Base-by-base conservation (phyloP, 73 alveolate genomes). In the Diophrys appendiculata region DNA sequence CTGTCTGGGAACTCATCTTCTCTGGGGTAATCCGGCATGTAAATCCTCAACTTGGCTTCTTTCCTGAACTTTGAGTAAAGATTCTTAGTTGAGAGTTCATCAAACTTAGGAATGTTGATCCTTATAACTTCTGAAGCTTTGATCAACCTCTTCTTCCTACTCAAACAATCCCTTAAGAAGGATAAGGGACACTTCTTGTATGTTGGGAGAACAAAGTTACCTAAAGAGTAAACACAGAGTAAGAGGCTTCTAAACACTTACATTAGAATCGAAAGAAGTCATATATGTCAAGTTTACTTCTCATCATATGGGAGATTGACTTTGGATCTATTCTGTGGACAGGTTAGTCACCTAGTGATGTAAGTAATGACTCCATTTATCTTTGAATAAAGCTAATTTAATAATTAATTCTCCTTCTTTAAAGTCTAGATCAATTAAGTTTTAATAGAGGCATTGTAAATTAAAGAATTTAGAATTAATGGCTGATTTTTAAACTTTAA, bases 191-290 rank as follows among this genome's bases (percentile, higher is more conserved):
- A 60, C n/a, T 60, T 60, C 30, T 60, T 60, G 29, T 60, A 60
- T 60, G 71, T 60, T 11, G 71, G 71, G 33, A 60, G 33, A 3
- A 60, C 3, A 11, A 11, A 23, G 26, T 25, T 25, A 60, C 71
- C 71, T 60, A n/a, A 11, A 60, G 2, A 25, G 30, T 60, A 3
- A 60, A 60, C n/a, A 60, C 5, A 60, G 33, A 23, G 30, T 11
- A 60, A n/a, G n/a, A n/a, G n/a, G n/a, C n/a, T n/a, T n/a, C n/a
- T n/a, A 60, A n/a, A 23, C 31, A 60, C 71, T 60, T 60, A 60
- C 71, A 60, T 23, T 60, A 3, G 71, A 60, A 60, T 60, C n/a
- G 5, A 8, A 60, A 25, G 71, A 60, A 60, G 71, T 60, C 71
- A n/a, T 60, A 60, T 11, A 60, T 60, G 30, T 60, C 71, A 14